Evolutionary conservation across 805 yeast species (phyloP).

Genomic region (Zygoascus biomembranicola): DNA sequence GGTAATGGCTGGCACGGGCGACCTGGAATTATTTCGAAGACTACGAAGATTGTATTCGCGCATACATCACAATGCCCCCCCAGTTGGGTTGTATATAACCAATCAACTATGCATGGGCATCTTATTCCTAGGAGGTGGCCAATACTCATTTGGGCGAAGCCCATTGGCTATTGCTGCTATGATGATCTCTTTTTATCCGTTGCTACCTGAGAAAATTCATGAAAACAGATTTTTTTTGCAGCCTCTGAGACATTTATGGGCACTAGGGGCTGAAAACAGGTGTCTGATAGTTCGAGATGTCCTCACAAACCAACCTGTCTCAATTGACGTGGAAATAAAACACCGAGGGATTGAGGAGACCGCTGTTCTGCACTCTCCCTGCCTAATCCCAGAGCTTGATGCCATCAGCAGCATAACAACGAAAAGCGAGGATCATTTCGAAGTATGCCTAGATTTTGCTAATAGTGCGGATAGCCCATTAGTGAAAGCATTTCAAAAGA

Average conservation of each 20-base stretch:
- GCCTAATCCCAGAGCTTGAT: constrained; percentile 54
- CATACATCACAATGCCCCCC: constrained; percentile 18
- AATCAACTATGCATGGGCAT: constrained; percentile 79
- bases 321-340: constrained; percentile 35
- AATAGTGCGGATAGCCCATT: constrained; percentile 7
- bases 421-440: constrained; percentile 42
- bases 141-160: constrained; percentile 62
- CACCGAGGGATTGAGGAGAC: constrained; percentile 32
- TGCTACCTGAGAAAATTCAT: constrained; percentile 39
- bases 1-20: constrained; percentile 89
- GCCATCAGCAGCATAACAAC: constrained; percentile 43
- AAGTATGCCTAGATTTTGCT: constrained; percentile 38
- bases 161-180: constrained; percentile 61
- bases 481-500: constrained; percentile 5
- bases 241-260: constrained; percentile 87
- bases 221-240: constrained; percentile 62
- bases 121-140: constrained; percentile 87
- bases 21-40: constrained; percentile 66
- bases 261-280: constrained; percentile 68
- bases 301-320: constrained; percentile 47
- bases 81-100: constrained; percentile 61
- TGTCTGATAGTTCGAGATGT: constrained; percentile 74
- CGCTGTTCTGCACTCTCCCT: constrained; percentile 41
- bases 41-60: constrained; percentile 58
- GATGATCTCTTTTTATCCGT: constrained; percentile 70